Base-by-base conservation (phyloP, 2,329 filamentous ascomycete genomes). In the Thyridium curvatum region DNA sequence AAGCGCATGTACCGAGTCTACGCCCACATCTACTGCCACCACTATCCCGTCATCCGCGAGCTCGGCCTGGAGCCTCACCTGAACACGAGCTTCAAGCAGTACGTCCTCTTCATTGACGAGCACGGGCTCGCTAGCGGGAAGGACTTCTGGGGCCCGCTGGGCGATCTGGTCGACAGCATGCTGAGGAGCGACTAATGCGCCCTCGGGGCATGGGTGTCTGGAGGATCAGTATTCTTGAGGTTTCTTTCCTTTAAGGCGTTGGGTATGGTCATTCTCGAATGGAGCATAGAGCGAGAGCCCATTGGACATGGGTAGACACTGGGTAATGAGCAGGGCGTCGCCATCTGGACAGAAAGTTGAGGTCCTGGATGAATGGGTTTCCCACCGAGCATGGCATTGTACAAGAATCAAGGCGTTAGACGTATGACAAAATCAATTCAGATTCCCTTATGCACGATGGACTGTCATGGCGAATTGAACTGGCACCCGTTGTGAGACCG, bases 1-100 rank as follows among this genome's bases (percentile, higher is more conserved):
- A 98, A 98, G 76, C 85, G 93, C 58, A 84, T 98, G 69, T 98
- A 97, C 68, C 85, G 93, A 51, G 91, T 98, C 46, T 98, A 98
- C 62, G 93, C 93, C 32, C 93, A 98, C 68, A 95, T 98, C 53
- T 98, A 98, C 78, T 98, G 94, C 71, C 93, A 98, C 65, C 93
- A 98, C 69, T 98, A 98, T 66, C 90, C 90, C 29, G 90, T 98
- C 49, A 84, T 98, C 51, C 85, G 94, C 42, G 89, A 96, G 60
- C 77, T 98, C 30, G 93, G 93, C 16, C 77, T 98, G 42, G 93
- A 98, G 65, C 90, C 94, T 33, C 93, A 98, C 64, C 77, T 98
- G 49, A 98, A 98, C 67, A 98, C 93, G 12, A 94, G 88, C 66
- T 98, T 98, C 79, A 98, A 98, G 75, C 93, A 98, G 65, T 98